These are phyloP conservation scores for Tetrahymena borealis DNA, from an alignment of 73 alveolate species.

Conservation along the genomic window DNA sequence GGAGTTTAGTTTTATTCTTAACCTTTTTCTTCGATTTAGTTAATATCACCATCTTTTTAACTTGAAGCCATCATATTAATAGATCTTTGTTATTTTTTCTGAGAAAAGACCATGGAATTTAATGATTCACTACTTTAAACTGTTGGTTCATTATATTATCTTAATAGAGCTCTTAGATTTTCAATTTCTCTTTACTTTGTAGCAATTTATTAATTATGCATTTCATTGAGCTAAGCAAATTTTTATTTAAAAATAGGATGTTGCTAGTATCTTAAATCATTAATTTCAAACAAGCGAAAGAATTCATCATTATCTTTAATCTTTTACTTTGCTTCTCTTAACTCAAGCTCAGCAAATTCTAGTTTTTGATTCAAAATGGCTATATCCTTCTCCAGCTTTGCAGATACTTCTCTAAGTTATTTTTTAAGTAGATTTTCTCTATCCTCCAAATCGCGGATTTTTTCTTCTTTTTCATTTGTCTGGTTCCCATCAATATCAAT, in stretches of 20 bases:
- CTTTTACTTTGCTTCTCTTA: not conserved
- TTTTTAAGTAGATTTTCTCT: not conserved
- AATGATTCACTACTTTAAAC: not conserved
- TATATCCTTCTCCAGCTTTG: not conserved
- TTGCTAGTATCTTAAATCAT: not conserved
- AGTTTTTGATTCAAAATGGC: not conserved
- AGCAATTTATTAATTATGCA: not conserved
- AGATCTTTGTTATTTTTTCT: not conserved
- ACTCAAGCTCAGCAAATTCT: not conserved
- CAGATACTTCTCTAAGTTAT: not conserved
- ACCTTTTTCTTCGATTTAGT: not conserved
- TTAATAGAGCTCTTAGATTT: not conserved
- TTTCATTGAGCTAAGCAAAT: not conserved
- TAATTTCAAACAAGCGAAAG: not conserved
- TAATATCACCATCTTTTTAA: not conserved
- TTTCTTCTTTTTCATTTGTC: not conserved
- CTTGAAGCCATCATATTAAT: not conserved
- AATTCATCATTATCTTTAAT: not conserved
- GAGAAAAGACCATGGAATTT: not conserved
- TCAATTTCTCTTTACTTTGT: not conserved
- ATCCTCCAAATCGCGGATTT: not conserved
- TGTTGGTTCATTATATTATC: not conserved
- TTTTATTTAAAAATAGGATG: not conserved
- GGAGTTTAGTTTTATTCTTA: not conserved
- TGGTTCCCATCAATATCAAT: not conserved